A percentile compares a stretch with the other conserved stretches of the same genome.
These are phyloP conservation scores for Opeltia flavorubescens DNA, from an alignment of 495 filamentous ascomycete genomes.

Conservation along the genomic window DNA sequence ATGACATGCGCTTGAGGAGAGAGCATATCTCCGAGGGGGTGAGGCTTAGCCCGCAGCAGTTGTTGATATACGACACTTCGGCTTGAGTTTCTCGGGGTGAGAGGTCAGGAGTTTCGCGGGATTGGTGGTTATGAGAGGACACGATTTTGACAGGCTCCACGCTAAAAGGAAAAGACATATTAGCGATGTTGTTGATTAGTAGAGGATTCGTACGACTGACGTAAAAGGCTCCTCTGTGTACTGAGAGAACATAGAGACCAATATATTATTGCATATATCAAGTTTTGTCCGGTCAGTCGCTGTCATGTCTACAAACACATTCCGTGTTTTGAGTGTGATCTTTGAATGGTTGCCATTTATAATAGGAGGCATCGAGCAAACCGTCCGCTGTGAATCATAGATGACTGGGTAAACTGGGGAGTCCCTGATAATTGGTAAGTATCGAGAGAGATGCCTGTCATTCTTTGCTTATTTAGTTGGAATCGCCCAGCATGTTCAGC, in stretches of 20 bases:
- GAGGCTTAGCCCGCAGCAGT: constrained; percentile 69
- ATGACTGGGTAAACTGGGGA: constrained; percentile 95
- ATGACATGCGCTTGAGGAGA: constrained; percentile 75
- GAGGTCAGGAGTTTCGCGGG: constrained; percentile 66
- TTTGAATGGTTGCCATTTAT: constrained; percentile 97
- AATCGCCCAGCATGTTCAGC: background rate
- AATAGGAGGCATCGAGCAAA: constrained; percentile 91
- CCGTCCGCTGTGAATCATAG: constrained; percentile 70
- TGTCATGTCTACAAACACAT: constrained; percentile 94
- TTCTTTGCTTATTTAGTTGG: constrained; percentile 31
- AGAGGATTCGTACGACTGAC: constrained; percentile 19
- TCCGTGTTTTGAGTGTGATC: constrained; percentile 76
- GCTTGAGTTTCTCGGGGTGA: constrained; percentile 60
- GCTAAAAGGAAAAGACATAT: constrained; percentile 15
- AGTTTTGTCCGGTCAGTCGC: constrained; percentile 95
- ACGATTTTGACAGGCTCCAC: constrained; percentile 86
- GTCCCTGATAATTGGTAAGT: constrained; percentile 84
- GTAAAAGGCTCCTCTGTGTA: constrained; percentile 84
- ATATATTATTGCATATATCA: constrained; percentile 85
- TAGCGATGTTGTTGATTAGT: background rate
- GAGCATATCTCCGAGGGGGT: constrained; percentile 57
- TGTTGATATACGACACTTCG: constrained; percentile 83
- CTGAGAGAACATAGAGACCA: constrained; percentile 93
- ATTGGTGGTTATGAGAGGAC: constrained; percentile 78
- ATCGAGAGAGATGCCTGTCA: constrained; percentile 68